A percentile compares a stretch with the other conserved stretches of the same genome.
Conservation (phyloP, 768 basidiomycete species). For the Baorangia bicolor region DNA sequence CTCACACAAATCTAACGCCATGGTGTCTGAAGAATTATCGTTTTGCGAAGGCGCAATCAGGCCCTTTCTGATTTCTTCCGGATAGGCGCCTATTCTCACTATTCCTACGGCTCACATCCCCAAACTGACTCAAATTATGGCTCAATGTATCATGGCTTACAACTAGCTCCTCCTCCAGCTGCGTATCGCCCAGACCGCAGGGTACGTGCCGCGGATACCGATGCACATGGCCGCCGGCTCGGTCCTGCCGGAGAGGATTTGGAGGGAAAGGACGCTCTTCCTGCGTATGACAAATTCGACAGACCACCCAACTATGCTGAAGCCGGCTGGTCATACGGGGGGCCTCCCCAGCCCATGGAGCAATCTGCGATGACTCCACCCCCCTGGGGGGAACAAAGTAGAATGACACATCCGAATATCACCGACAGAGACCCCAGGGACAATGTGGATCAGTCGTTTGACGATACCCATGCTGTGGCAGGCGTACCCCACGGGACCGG, state of each 20-base stretch:
- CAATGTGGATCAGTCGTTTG: background rate
- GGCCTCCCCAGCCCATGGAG: background rate
- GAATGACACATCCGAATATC: background rate
- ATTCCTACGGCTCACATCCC: slow-evolving; percentile 3
- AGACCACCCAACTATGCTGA: slow-evolving; percentile 48
- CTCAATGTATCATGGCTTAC: slow-evolving; percentile 15
- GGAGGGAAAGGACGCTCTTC: slow-evolving; percentile 46
- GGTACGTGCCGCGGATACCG: slow-evolving; percentile 38
- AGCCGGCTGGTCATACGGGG: slow-evolving; percentile 4
- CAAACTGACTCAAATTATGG: background rate
- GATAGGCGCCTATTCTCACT: background rate
- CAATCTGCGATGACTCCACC: background rate
- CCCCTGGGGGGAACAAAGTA: background rate
- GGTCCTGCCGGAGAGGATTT: slow-evolving; percentile 32
- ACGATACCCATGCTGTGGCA: background rate
- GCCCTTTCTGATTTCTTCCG: slow-evolving; percentile 22
- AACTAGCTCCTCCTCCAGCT: slow-evolving; percentile 21
- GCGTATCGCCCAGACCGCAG: slow-evolving; percentile 22
- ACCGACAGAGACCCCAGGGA: background rate
- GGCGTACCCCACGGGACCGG: background rate
- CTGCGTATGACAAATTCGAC: slow-evolving; percentile 45
- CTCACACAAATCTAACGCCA: background rate
- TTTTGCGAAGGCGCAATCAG: slow-evolving; percentile 26
- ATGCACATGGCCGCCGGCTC: slow-evolving; percentile 40
- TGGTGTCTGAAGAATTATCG: slow-evolving; percentile 12